Conservation (phyloP, 139 green algal species). For the Haematococcus lacustris region DNA sequence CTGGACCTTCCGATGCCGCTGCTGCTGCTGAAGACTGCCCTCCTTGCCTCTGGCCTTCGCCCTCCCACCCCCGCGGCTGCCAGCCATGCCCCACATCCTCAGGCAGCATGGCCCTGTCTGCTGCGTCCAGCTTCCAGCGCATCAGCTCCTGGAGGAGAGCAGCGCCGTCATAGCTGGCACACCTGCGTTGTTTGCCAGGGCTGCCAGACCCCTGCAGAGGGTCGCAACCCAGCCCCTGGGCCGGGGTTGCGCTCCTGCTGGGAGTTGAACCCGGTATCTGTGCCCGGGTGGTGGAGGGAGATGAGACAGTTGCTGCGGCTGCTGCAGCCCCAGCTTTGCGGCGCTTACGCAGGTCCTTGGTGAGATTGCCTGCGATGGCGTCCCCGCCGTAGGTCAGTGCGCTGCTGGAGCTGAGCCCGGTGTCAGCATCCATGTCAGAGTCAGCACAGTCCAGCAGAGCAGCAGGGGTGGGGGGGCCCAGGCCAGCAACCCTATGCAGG, state of each 20-base stretch:
- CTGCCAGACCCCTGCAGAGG: background rate
- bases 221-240: background rate
- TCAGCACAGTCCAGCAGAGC: background rate
- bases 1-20: no score
- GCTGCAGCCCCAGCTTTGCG: conserved; percentile 15
- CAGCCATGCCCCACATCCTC: no score
- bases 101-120: conserved; percentile 17
- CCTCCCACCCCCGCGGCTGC: background rate
- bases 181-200: background rate
- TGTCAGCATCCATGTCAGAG: background rate
- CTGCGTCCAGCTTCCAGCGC: conserved; percentile 35
- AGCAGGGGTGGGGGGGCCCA: background rate
- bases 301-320: background rate
- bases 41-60: background rate
- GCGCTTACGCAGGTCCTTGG: conserved; percentile 22
- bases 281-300: background rate
- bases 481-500: background rate
- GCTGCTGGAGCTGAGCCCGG: background rate
- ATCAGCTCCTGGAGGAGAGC: conserved; percentile 28
- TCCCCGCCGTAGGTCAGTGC: conserved; percentile 20
- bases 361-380: conserved; percentile 24
- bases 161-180: conserved; percentile 5
- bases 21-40: no score
- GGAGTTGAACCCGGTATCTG: background rate
- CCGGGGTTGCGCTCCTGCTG: background rate